These are phyloP conservation scores for Phytopythium mirpurense DNA, from an alignment of 352 stramenopile genomes.

Conservation along the genomic window DNA sequence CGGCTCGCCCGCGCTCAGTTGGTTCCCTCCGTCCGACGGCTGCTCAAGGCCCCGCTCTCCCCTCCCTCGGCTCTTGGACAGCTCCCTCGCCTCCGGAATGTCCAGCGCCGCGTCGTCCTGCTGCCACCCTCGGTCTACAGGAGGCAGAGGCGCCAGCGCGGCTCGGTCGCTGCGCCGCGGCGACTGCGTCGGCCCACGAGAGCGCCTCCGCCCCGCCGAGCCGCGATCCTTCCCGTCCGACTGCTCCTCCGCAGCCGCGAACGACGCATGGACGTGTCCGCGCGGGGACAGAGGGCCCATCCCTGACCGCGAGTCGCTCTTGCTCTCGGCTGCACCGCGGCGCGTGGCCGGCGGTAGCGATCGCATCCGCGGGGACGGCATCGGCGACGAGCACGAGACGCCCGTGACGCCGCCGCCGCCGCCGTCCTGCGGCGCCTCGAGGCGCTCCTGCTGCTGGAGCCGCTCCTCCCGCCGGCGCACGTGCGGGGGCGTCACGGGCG, in stretches of 20 bases:
- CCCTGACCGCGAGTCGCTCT: background rate
- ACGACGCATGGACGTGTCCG: background rate
- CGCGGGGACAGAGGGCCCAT: background rate
- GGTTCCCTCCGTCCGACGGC: background rate
- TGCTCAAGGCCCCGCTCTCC: background rate
- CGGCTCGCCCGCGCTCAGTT: background rate
- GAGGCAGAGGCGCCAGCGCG: background rate
- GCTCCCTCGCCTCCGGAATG: background rate
- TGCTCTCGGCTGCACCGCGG: background rate
- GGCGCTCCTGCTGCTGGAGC: slow-evolving; percentile 10
- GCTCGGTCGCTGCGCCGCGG: background rate
- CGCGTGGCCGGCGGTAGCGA: background rate
- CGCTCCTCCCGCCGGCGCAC: slow-evolving; percentile 19
- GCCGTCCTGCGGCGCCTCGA: background rate
- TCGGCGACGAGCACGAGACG: background rate
- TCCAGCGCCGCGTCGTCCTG: background rate
- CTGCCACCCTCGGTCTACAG: background rate
- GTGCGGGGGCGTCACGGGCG: slow-evolving; percentile 40
- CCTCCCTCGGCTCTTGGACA: background rate
- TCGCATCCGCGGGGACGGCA: background rate
- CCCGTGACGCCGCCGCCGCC: background rate
- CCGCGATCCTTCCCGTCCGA: background rate
- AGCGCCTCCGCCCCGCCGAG: background rate
- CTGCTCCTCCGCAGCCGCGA: background rate
- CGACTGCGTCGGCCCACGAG: background rate